Evolutionary conservation across 2,329 filamentous ascomycete species (phyloP).

Genomic region (Neonectria faginata): DNA sequence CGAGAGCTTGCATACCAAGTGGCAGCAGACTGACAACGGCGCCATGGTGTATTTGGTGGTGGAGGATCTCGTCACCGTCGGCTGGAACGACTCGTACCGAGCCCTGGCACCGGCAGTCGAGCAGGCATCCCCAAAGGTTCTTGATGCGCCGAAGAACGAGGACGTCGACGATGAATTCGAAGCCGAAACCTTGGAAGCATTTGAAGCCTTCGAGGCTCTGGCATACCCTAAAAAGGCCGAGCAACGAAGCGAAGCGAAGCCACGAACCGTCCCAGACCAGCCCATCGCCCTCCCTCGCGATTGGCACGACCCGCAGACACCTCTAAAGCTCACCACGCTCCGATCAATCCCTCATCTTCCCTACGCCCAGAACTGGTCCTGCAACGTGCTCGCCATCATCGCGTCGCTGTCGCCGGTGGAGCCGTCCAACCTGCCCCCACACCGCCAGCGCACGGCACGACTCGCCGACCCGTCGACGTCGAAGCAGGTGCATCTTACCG

Average conservation of each 20-base stretch:
- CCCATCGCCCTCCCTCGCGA: slow-evolving; percentile 55
- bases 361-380: slow-evolving; percentile 69
- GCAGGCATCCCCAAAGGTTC: not conserved
- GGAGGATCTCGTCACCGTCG: slow-evolving; percentile 58
- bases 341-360: slow-evolving; percentile 63
- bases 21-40: slow-evolving; percentile 31
- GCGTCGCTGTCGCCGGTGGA: slow-evolving; percentile 60
- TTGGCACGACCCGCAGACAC: slow-evolving; percentile 55
- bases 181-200: slow-evolving; percentile 50
- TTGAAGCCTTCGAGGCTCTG: slow-evolving; percentile 54
- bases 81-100: slow-evolving; percentile 60
- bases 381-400: slow-evolving; percentile 66
- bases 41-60: slow-evolving; percentile 60
- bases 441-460: slow-evolving; percentile 64
- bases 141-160: not conserved
- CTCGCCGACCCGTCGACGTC: slow-evolving; percentile 63
- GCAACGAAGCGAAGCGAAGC: slow-evolving; percentile 23
- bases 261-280: slow-evolving; percentile 21
- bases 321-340: slow-evolving; percentile 65
- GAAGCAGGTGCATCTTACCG: slow-evolving; percentile 65
- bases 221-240: slow-evolving; percentile 38
- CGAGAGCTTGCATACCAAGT: slow-evolving; percentile 55
- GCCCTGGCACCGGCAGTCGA: slow-evolving; percentile 9
- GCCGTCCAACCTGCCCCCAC: slow-evolving; percentile 61
- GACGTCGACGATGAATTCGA: slow-evolving; percentile 36